A percentile compares a stretch with the other conserved stretches of the same genome.
Conservation (phyloP, 768 basidiomycete species). For the Pulveroboletus sp. region DNA sequence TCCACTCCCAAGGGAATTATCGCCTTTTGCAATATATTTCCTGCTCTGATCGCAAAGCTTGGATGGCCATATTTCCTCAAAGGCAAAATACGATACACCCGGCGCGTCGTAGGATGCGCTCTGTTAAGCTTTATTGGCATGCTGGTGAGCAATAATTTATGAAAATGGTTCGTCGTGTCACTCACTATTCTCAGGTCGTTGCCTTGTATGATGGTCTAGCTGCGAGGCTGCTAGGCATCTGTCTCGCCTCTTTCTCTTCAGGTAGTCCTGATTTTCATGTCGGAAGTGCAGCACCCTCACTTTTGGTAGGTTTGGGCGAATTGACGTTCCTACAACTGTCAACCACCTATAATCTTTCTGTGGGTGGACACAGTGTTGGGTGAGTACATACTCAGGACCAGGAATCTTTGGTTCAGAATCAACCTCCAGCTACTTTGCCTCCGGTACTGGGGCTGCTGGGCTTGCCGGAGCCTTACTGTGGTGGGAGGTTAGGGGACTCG, state of each 20-base stretch:
- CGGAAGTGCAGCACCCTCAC: slow-evolving; percentile 4
- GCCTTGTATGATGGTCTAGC: slow-evolving; percentile 61
- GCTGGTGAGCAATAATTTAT: slow-evolving; percentile 52
- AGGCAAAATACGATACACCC: slow-evolving; percentile 78
- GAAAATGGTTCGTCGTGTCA: not conserved
- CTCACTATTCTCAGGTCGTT: slow-evolving; percentile 53
- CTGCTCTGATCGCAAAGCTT: slow-evolving; percentile 80
- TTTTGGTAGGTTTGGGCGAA: slow-evolving; percentile 77
- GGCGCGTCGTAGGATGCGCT: slow-evolving; percentile 72
- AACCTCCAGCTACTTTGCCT: slow-evolving; percentile 74
- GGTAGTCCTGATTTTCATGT: slow-evolving; percentile 39
- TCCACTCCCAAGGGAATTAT: slow-evolving; percentile 93
- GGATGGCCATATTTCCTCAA: slow-evolving; percentile 90
- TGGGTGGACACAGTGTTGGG: slow-evolving; percentile 81
- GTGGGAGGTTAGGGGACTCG: slow-evolving; percentile 88
- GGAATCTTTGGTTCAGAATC: not conserved
- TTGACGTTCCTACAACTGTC: slow-evolving; percentile 93
- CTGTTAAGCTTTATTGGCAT: slow-evolving; percentile 76
- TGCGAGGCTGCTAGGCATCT: slow-evolving; percentile 76
- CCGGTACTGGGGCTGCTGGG: slow-evolving; percentile 92
- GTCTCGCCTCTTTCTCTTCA: slow-evolving; percentile 80
- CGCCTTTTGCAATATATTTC: slow-evolving; percentile 91
- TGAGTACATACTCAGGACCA: slow-evolving; percentile 27
- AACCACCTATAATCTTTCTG: slow-evolving; percentile 68
- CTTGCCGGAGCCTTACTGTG: slow-evolving; percentile 89